A percentile compares a stretch with the other conserved stretches of the same genome.
Evolutionary conservation across 2,329 filamentous ascomycete genomes (phyloP).

Genomic region (Arthrobotrys conoides): DNA sequence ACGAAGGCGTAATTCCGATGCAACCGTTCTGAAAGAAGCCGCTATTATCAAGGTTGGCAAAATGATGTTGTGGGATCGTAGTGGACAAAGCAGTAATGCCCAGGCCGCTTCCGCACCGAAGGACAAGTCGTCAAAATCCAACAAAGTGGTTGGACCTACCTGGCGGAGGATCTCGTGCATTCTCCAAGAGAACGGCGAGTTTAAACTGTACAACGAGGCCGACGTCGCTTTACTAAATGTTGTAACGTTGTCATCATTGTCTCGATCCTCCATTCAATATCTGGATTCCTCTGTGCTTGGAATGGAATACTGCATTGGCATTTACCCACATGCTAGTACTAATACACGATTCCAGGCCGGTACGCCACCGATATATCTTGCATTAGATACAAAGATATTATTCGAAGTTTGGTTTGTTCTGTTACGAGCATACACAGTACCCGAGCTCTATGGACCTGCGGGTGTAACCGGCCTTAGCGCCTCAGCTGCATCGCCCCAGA

Average conservation of each 20-base stretch:
- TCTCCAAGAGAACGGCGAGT: conserved; percentile 92
- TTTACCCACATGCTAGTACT: conserved; percentile 91
- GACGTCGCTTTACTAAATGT: conserved; percentile 84
- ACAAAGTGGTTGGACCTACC: conserved; percentile 65
- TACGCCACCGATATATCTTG: conserved; percentile 85
- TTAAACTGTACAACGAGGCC: conserved; percentile 89
- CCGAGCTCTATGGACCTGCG: conserved; percentile 81
- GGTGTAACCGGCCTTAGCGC: conserved; percentile 8
- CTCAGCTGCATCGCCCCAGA: conserved; percentile 55
- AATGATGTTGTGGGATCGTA: conserved; percentile 91
- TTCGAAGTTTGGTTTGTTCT: conserved; percentile 98
- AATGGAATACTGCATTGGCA: conserved; percentile 92
- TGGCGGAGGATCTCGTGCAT: conserved; percentile 95
- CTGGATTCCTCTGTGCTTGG: conserved; percentile 91
- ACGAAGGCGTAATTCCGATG: conserved; percentile 70
- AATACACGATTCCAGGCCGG: conserved; percentile 75
- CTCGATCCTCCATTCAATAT: conserved; percentile 89
- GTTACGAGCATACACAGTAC: conserved; percentile 89
- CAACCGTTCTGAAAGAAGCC: conserved; percentile 74
- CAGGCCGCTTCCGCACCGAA: conserved; percentile 64
- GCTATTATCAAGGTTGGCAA: conserved; percentile 96
- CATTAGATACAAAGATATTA: conserved; percentile 83
- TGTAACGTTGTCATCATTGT: conserved; percentile 89
- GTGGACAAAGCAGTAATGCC: conserved; percentile 67
- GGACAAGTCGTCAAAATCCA: conserved; percentile 59